Percentiles rank a stretch among this genome's conserved stretches.
These are phyloP conservation scores for Cenchrus fungigraminus DNA, from an alignment of 176 grass and related monocot genomes.

Conservation along the genomic window DNA sequence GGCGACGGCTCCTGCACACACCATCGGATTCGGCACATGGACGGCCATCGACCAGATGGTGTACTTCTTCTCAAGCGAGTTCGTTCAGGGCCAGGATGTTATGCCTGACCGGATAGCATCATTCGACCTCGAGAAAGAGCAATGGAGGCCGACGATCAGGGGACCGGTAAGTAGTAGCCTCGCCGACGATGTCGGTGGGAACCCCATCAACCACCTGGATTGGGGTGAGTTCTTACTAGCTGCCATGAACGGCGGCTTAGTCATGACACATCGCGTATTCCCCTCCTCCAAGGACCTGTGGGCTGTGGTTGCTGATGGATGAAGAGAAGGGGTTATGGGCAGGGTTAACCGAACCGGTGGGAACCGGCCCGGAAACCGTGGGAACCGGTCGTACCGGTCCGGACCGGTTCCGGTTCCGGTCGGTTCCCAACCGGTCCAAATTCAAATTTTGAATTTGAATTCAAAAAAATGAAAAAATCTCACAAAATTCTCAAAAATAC, in stretches of 20 bases:
- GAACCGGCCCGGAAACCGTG: too few species aligned
- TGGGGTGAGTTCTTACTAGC: background rate
- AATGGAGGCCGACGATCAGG: background rate
- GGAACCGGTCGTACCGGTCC: too few species aligned
- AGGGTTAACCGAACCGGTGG: too few species aligned
- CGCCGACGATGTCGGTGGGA: background rate
- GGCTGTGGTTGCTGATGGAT: background rate
- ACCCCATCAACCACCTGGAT: background rate
- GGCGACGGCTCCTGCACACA: background rate
- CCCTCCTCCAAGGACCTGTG: constrained; percentile 2
- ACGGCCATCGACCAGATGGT: background rate
- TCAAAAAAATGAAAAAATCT: too few species aligned
- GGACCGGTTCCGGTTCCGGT: background rate
- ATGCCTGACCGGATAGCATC: background rate
- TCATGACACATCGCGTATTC: background rate
- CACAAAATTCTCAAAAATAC: too few species aligned
- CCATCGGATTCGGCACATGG: background rate
- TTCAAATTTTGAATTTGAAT: too few species aligned
- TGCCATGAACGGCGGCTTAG: background rate
- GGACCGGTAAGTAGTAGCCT: background rate
- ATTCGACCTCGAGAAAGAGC: constrained; percentile 34
- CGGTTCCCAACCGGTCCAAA: too few species aligned
- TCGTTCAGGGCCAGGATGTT: background rate
- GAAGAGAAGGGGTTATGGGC: background rate
- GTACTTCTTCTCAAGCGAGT: background rate